phyloP scores from a whole-genome alignment of 2,329 filamentous ascomycete species.

The Zopfia rhizophila region DNA sequence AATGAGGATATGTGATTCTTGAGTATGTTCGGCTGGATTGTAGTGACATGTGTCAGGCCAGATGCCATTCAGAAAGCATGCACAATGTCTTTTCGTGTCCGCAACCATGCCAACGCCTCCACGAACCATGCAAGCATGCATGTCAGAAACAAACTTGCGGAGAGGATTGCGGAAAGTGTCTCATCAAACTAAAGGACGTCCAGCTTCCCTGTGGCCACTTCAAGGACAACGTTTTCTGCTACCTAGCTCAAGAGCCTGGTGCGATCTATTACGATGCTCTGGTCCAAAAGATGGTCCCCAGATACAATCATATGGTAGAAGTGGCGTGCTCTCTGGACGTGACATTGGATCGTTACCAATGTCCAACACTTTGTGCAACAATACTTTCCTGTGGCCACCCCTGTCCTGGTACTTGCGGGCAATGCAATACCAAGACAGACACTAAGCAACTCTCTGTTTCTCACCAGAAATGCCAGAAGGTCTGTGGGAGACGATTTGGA shows the following conservation, averaged over 20 bases:
- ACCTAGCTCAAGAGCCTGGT: slow-evolving; percentile 53
- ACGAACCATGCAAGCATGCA: slow-evolving; percentile 35
- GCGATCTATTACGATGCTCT: slow-evolving; percentile 60
- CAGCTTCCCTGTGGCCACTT: slow-evolving; percentile 41
- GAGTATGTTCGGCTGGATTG: slow-evolving; percentile 33
- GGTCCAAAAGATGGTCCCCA: slow-evolving; percentile 62
- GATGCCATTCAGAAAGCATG: slow-evolving; percentile 44
- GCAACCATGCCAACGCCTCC: slow-evolving; percentile 35
- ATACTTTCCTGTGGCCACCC: slow-evolving; percentile 67
- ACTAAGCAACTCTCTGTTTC: slow-evolving; percentile 17
- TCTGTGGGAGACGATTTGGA: slow-evolving; percentile 37
- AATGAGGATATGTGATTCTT: no score
- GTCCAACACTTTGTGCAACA: slow-evolving; percentile 59
- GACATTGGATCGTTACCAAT: slow-evolving; percentile 54
- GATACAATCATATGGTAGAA: slow-evolving; percentile 65
- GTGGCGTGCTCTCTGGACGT: slow-evolving; percentile 65
- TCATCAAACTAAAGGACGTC: slow-evolving; percentile 29
- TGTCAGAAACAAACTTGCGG: slow-evolving; percentile 43
- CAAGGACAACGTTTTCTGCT: slow-evolving; percentile 28
- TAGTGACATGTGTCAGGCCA: slow-evolving; percentile 40
- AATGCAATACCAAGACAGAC: slow-evolving; percentile 57
- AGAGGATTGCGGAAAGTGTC: slow-evolving; percentile 37
- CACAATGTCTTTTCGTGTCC: slow-evolving; percentile 42
- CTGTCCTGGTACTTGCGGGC: slow-evolving; percentile 61
- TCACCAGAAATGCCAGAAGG: slow-evolving; percentile 32